Evolutionary conservation across 2,329 filamentous ascomycete species (phyloP).

Genomic region (Colletotrichum spaethianum): DNA sequence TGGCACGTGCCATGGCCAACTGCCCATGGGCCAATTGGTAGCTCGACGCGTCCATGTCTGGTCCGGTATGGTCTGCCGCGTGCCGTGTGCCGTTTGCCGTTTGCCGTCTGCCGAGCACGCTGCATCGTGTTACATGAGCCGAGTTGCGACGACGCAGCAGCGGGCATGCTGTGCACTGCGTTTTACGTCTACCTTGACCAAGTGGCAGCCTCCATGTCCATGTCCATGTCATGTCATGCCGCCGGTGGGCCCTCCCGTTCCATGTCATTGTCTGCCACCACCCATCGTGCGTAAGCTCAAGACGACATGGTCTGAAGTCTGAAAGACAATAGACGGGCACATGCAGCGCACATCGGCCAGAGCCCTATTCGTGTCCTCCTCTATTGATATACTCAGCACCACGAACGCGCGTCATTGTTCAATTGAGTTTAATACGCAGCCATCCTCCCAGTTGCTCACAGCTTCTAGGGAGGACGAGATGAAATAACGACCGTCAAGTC

Average conservation of each 20-base stretch:
- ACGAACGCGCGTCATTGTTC: conserved; percentile 20
- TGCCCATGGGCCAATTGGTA: not conserved
- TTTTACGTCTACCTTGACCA: not conserved
- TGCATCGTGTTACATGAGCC: conserved; percentile 11
- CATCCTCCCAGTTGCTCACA: conserved; percentile 22
- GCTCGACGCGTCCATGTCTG: conserved; percentile 12
- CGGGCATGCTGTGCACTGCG: not conserved
- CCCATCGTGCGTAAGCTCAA: conserved; percentile 10
- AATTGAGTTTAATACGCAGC: conserved; percentile 38
- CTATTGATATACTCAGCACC: not conserved
- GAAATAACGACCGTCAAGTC: not conserved
- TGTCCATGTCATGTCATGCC: not conserved
- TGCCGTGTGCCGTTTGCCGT: not conserved
- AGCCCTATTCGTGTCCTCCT: not conserved
- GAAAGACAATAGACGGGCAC: conserved; percentile 13
- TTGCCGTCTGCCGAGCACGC: not conserved
- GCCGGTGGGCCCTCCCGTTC: conserved; percentile 1
- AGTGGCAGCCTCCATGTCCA: conserved; percentile 1
- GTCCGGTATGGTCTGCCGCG: not conserved
- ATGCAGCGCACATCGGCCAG: conserved; percentile 4
- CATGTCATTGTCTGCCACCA: not conserved
- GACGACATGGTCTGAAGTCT: conserved; percentile 4
- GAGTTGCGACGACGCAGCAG: not conserved
- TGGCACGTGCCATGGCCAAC: conserved; percentile 15
- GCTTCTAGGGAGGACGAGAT: not conserved